phyloP scores from a whole-genome alignment of 306 rosid genomes.

The Hippophae tibetana region DNA sequence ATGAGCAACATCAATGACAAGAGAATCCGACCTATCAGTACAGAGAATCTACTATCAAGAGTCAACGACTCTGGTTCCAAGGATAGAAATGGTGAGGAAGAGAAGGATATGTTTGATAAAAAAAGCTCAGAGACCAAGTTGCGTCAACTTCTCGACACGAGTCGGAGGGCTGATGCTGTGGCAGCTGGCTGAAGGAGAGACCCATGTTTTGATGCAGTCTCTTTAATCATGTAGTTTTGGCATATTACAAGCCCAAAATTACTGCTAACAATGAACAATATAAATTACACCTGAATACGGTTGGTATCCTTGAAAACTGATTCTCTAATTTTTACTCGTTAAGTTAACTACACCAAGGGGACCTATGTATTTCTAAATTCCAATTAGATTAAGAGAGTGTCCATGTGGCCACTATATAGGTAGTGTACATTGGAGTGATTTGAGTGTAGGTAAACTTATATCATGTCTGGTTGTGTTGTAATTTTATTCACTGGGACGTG shows the following conservation, averaged over 20 bases:
- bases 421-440: constrained; percentile 52
- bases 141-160: constrained; percentile 76
- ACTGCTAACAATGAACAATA: constrained; percentile 51
- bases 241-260: constrained; percentile 88
- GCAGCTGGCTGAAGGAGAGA: constrained; percentile 59
- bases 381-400: constrained; percentile 26
- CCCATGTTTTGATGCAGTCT: constrained; percentile 21
- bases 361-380: constrained; percentile 13
- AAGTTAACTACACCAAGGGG: constrained; percentile 9
- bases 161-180: constrained; percentile 75
- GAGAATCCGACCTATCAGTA: constrained; percentile 47
- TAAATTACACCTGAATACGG: constrained; percentile 30
- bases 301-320: constrained; percentile 26
- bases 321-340: constrained; percentile 39
- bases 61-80: constrained; percentile 51
- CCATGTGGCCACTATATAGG: constrained; percentile 26
- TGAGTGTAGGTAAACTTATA: constrained; percentile 7
- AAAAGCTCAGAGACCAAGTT: constrained; percentile 66
- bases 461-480: constrained; percentile 16
- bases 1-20: constrained; percentile 41
- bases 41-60: constrained; percentile 66
- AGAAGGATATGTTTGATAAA: constrained; percentile 49
- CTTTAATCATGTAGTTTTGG: constrained; percentile 70
- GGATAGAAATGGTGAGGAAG: constrained; percentile 48
- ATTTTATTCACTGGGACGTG: constrained; percentile 8